Evolutionary conservation across 2,329 filamentous ascomycete genomes (phyloP).

Genomic region (Coniella vitis): DNA sequence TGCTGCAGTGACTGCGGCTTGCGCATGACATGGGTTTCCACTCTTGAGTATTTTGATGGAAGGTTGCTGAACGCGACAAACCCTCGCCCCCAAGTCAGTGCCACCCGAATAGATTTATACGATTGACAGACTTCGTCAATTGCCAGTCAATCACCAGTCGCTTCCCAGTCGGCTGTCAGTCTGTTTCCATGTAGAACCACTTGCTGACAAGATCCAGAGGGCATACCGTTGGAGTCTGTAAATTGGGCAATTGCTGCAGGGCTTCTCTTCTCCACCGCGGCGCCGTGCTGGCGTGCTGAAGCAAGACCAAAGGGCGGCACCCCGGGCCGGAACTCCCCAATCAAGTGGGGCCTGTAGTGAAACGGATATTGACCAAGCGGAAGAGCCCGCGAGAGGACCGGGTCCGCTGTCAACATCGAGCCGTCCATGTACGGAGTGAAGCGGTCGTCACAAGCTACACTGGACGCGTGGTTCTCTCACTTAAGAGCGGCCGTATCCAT

Average conservation of each 20-base stretch:
- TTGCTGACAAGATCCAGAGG: too few species aligned
- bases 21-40: too few species aligned
- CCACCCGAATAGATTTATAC: too few species aligned
- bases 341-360: conserved; percentile 1
- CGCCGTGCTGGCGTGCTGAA: background rate
- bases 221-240: too few species aligned
- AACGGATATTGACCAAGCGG: conserved; percentile 2
- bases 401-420: conserved; percentile 1
- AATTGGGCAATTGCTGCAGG: background rate
- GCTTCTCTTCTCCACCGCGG: background rate
- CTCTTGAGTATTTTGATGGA: too few species aligned
- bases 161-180: too few species aligned
- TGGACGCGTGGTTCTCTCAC: background rate
- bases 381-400: background rate
- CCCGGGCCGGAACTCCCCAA: conserved; percentile 8
- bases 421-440: background rate
- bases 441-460: background rate
- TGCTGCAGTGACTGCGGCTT: too few species aligned
- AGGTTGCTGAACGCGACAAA: too few species aligned
- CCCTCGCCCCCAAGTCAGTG: too few species aligned
- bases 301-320: conserved; percentile 1
- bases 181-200: too few species aligned
- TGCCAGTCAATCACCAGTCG: too few species aligned
- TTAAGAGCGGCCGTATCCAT: background rate
- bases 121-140: too few species aligned